These are phyloP conservation scores for Ceratocystis cubensis DNA, from an alignment of 2,329 filamentous ascomycete species.

Conservation along the genomic window DNA sequence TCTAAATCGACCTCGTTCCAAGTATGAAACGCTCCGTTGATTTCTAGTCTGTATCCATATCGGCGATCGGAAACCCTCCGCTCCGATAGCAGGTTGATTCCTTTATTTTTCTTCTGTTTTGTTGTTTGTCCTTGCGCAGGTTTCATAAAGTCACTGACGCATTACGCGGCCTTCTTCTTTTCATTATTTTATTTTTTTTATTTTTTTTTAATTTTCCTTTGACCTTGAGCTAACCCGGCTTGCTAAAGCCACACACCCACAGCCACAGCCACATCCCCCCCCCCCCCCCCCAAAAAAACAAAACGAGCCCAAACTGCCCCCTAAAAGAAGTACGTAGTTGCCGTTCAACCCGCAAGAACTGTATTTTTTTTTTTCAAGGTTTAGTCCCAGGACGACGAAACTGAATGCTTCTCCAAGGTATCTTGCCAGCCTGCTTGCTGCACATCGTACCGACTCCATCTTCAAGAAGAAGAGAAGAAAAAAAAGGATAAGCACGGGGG, in stretches of 20 bases:
- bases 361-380: too few species aligned
- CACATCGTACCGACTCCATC: too few species aligned
- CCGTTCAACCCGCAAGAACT: too few species aligned
- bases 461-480: not conserved
- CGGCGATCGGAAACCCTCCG: not conserved
- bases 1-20: not conserved
- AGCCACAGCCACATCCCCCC: not conserved
- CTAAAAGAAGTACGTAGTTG: too few species aligned
- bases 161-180: constrained; percentile 4
- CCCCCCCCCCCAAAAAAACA: not conserved
- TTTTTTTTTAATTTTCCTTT: not conserved
- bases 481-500: not conserved
- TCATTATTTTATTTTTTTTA: not conserved
- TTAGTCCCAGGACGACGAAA: not conserved
- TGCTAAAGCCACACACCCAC: not conserved
- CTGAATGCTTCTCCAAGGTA: too few species aligned
- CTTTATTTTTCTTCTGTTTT: not conserved
- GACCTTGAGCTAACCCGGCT: not conserved
- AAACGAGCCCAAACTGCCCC: too few species aligned
- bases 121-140: not conserved
- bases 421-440: too few species aligned
- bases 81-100: not conserved
- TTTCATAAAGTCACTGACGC: not conserved
- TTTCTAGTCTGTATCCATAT: not conserved
- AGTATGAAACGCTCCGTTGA: not conserved